These are phyloP conservation scores for Agaricus sinodeliciosus DNA, from an alignment of 768 basidiomycete species.

Conservation along the genomic window DNA sequence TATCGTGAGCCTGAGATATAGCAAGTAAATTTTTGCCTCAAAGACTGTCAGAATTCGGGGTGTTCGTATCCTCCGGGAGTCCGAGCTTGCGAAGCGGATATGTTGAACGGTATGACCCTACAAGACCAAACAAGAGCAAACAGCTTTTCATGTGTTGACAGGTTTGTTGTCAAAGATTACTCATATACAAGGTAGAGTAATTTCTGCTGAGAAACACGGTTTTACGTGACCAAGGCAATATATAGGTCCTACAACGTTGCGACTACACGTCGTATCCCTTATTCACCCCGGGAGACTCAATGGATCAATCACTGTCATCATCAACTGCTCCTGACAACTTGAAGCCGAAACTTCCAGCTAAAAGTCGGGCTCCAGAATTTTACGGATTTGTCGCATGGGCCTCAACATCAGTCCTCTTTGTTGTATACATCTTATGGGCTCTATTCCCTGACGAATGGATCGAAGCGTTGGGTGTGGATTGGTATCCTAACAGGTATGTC, in stretches of 20 bases:
- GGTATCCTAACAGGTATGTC: conserved; percentile 83
- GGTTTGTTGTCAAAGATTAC: no score
- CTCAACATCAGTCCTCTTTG: conserved; percentile 64
- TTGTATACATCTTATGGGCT: conserved; percentile 74
- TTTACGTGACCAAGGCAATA: not conserved
- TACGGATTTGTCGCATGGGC: conserved; percentile 90
- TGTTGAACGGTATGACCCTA: no score
- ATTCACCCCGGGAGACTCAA: not conserved
- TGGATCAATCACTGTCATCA: not conserved
- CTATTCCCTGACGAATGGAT: conserved; percentile 71
- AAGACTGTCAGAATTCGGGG: no score
- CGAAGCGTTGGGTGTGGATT: conserved; percentile 56
- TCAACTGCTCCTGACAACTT: not conserved
- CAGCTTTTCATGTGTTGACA: no score
- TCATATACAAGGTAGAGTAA: no score
- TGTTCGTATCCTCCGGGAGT: no score
- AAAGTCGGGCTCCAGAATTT: conserved; percentile 72
- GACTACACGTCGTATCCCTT: no score
- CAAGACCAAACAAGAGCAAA: no score
- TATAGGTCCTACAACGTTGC: no score
- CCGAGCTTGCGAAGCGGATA: no score
- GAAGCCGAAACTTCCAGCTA: not conserved
- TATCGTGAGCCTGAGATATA: no score
- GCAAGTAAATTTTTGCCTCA: no score
- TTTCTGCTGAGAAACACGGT: not conserved